phyloP scores from a whole-genome alignment of 352 stramenopile genomes.

The Pythium phragmitis region DNA sequence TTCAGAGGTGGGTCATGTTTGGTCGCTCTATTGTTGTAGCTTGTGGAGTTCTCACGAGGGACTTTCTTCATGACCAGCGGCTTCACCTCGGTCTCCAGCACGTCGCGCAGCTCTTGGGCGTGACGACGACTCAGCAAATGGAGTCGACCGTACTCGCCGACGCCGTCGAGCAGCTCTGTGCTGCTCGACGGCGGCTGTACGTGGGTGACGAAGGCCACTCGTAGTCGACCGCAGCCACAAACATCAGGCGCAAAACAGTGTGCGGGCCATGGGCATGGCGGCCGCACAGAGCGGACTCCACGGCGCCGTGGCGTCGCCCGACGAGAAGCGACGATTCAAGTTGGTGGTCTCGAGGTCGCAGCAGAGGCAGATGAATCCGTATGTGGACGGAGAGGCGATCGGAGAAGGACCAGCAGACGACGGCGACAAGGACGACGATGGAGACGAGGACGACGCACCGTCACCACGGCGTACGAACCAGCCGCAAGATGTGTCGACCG shows the following conservation, averaged over 20 bases:
- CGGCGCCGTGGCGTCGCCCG: constrained; percentile 29
- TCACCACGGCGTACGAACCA: constrained; percentile 7
- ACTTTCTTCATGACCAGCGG: constrained; percentile 29
- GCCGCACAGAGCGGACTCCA: constrained; percentile 32
- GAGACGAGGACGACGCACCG: constrained; percentile 24
- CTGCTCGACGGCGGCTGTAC: constrained; percentile 57
- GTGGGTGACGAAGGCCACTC: constrained; percentile 72
- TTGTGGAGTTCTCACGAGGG: background rate
- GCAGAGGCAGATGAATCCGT: constrained; percentile 66
- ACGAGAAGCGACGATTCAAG: constrained; percentile 77
- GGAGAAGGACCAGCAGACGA: constrained; percentile 30
- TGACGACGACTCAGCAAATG: constrained; percentile 41
- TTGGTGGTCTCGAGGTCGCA: constrained; percentile 51
- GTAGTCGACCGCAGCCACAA: constrained; percentile 44
- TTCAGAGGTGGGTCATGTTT: constrained; percentile 40
- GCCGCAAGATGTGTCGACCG: constrained; percentile 15
- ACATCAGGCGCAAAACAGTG: constrained; percentile 76
- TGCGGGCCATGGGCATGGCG: constrained; percentile 43
- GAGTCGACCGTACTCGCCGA: constrained; percentile 66
- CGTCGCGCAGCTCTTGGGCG: constrained; percentile 73
- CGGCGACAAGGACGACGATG: constrained; percentile 29
- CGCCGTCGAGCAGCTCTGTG: constrained; percentile 77
- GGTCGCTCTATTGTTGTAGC: background rate
- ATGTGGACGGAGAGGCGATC: constrained; percentile 34
- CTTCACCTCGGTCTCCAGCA: constrained; percentile 75